Evolutionary conservation across 2,329 filamentous ascomycete species (phyloP), one percentile per base, ranked within the genome.

Genomic region (Ascochyta lentis): DNA sequence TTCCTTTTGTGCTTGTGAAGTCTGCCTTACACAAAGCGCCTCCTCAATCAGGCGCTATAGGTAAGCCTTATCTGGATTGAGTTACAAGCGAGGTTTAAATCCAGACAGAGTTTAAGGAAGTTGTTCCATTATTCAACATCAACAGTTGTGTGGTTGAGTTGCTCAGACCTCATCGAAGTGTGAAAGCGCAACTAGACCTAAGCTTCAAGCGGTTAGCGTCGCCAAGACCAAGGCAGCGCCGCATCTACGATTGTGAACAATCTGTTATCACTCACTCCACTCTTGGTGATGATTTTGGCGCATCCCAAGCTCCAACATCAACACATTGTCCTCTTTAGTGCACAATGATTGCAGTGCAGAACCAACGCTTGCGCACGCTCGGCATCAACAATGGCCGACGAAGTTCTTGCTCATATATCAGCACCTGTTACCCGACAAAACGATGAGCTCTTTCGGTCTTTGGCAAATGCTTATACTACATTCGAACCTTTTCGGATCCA

Each of bases 321-420:
- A 41, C 3, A 12, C 4, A 6, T 3, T n/a, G 5, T 15, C n/a
- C 1, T 33, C 31, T 26, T 13, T 16, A 35, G 38, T 29, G 47
- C 47, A 48, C 38, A 19, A 64, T 46, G 33, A 63, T 60, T 59
- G 42, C 42, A 15, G 22, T 58, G 24, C 50, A 54, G 49, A 15
- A 39, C 1, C 45, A 31, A 35, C 56, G 46, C 35, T 41, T 49
- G 33, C 23, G 47, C 23, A n/a, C 31, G n/a, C 16, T 49, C 16
- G 39, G 29, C 34, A 44, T 49, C 54, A 53, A 57, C 43, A 37
- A 73, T 72, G 71, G 61, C 59, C 51, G 72, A 77, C 65, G 75
- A 79, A 55, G 70, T 82, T 26, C 70, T 80, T 29, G 76, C 78
- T 31, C 80, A 82, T 63, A 76, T 79, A 37, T 78, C 79, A 54